These are phyloP conservation scores for Floccularia luteovirens DNA, from an alignment of 768 basidiomycete genomes.

Conservation along the genomic window DNA sequence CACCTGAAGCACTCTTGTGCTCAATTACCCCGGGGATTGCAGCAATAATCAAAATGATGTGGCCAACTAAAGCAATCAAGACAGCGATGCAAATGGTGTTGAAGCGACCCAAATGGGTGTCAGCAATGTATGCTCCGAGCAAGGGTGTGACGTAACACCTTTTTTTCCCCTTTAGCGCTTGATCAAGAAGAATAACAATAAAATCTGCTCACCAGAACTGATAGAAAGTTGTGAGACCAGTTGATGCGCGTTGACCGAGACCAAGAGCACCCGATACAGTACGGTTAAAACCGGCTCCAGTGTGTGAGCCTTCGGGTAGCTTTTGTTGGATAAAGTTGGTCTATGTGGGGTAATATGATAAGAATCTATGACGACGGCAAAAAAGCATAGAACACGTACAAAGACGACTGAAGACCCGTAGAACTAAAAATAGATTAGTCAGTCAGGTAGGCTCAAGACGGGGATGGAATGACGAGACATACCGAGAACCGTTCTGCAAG, in stretches of 20 bases:
- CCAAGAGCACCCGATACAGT: conserved; percentile 66
- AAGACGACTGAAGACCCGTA: conserved; percentile 45
- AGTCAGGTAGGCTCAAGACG: too few relatives aligned
- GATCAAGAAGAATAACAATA: conserved; percentile 3
- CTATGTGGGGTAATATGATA: conserved; percentile 18
- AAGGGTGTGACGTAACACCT: conserved; percentile 65
- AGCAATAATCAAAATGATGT: conserved; percentile 59
- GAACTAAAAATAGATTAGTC: conserved; percentile 17
- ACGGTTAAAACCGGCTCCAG: conserved; percentile 46
- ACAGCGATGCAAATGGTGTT: conserved; percentile 64
- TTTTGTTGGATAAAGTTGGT: conserved; percentile 73
- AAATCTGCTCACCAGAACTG: conserved; percentile 47
- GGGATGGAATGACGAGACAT: conserved; percentile 8
- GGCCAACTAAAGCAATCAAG: conserved; percentile 51
- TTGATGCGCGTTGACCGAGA: conserved; percentile 61
- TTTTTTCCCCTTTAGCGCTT: not conserved
- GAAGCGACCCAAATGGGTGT: conserved; percentile 66
- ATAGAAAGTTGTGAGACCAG: conserved; percentile 66
- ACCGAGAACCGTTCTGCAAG: conserved; percentile 72
- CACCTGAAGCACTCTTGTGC: conserved; percentile 36
- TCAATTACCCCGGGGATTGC: conserved; percentile 62
- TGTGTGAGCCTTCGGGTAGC: conserved; percentile 56
- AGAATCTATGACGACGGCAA: not conserved
- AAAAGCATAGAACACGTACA: conserved; percentile 17
- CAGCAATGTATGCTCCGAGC: conserved; percentile 66